phyloP scores from a whole-genome alignment of 106 monocot genomes.

The Allium cepa region DNA sequence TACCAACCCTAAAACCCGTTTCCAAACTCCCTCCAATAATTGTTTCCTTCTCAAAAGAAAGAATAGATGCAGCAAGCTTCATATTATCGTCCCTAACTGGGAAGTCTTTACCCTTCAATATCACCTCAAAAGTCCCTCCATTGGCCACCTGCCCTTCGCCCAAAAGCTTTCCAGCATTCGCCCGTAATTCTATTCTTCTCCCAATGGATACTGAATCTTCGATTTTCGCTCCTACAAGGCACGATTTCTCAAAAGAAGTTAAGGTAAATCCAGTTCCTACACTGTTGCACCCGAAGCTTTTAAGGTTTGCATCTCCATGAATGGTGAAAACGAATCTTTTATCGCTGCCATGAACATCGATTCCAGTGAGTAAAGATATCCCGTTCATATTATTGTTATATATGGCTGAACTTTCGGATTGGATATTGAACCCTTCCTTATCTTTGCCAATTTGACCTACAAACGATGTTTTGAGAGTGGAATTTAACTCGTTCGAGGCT shows the following conservation, averaged over 20 bases:
- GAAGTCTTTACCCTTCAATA: constrained; percentile 61
- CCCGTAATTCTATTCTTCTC: constrained; percentile 27
- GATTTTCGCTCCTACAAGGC: constrained; percentile 53
- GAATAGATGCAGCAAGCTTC: constrained; percentile 26
- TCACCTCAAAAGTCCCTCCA: constrained; percentile 62
- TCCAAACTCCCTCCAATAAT: constrained; percentile 54
- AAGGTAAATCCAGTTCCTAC: constrained; percentile 52
- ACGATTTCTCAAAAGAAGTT: constrained; percentile 44
- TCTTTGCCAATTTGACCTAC: constrained; percentile 76
- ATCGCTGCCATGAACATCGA: constrained; percentile 62
- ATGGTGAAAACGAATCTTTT: constrained; percentile 50
- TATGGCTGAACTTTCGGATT: constrained; percentile 40
- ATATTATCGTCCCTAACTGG: constrained; percentile 78
- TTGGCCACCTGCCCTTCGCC: constrained; percentile 48
- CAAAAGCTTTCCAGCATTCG: constrained; percentile 38
- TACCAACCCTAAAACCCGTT: constrained; percentile 57
- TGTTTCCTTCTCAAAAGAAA: constrained; percentile 62
- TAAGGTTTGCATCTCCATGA: constrained; percentile 39
- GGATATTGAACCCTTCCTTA: constrained; percentile 56
- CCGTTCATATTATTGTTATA: constrained; percentile 21
- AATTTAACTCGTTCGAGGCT: constrained; percentile 27
- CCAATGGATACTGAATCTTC: constrained; percentile 68
- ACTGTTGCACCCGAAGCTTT: constrained; percentile 32
- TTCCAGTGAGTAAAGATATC: constrained; percentile 16
- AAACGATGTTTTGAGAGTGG: constrained; percentile 35